Evolutionary conservation across 352 stramenopile species (phyloP).

Genomic region (Pythium periplocum): DNA sequence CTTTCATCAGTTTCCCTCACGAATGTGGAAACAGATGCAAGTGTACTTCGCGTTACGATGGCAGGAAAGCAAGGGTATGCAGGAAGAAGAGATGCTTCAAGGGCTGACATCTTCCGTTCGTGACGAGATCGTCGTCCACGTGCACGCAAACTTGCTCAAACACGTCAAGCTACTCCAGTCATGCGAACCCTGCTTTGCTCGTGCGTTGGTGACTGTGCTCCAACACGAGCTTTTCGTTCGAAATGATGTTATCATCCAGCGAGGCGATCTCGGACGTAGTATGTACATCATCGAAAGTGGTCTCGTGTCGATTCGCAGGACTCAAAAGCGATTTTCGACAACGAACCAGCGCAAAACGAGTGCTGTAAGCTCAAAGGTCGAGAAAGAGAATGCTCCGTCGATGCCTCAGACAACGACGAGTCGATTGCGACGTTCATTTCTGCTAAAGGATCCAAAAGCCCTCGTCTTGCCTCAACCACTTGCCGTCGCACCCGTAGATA

Average conservation of each 20-base stretch:
- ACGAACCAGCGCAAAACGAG: no score
- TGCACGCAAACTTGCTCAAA: constrained; percentile 36
- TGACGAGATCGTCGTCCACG: constrained; percentile 31
- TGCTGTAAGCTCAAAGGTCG: no score
- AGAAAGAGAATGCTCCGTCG: no score
- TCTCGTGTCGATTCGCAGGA: constrained; percentile 44
- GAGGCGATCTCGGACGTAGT: constrained; percentile 31
- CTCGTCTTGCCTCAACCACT: no score
- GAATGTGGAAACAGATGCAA: constrained; percentile 40
- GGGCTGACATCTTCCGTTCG: constrained; percentile 25
- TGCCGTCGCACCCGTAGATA: no score
- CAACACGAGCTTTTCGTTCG: constrained; percentile 42
- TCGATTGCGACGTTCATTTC: no score
- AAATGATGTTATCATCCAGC: constrained; percentile 44
- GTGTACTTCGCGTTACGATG: constrained; percentile 40
- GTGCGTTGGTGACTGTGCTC: constrained; percentile 26
- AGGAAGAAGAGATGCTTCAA: constrained; percentile 35
- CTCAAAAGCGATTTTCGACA: no score
- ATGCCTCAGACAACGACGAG: no score
- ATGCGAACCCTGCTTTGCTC: constrained; percentile 29
- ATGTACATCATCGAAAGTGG: constrained; percentile 54
- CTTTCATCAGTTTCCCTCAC: constrained; percentile 34
- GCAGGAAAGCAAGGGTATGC: constrained; percentile 42
- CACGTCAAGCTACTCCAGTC: constrained; percentile 33
- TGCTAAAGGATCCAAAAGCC: no score